Percentiles rank a stretch among this genome's conserved stretches.
Evolutionary conservation across 345 rosid genomes (phyloP).

Genomic region (Triadica sebifera): DNA sequence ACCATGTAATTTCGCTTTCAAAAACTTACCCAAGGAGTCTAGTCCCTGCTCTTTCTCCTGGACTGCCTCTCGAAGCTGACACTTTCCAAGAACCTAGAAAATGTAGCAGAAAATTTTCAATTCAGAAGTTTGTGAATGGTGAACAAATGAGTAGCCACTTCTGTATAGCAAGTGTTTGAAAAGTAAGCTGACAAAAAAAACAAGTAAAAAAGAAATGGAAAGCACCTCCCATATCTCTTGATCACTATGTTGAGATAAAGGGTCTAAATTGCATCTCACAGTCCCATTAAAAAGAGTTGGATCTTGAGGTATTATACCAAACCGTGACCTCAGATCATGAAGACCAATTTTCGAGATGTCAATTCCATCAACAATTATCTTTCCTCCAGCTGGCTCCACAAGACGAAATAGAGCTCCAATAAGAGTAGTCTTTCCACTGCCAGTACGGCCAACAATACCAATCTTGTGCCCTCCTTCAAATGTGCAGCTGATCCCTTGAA

Average conservation of each 20-base stretch:
- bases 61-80: slow-evolving; percentile 77
- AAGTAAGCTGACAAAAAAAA: neutral
- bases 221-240: slow-evolving; percentile 93
- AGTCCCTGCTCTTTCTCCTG: slow-evolving; percentile 72
- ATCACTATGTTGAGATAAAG: slow-evolving; percentile 66
- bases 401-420: slow-evolving; percentile 87
- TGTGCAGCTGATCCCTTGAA: slow-evolving; percentile 76
- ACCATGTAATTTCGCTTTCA: neutral
- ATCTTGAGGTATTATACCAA: slow-evolving; percentile 93
- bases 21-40: slow-evolving; percentile 62
- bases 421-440: slow-evolving; percentile 92
- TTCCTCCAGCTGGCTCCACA: slow-evolving; percentile 88
- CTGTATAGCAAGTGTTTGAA: neutral
- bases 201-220: neutral
- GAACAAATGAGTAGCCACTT: neutral
- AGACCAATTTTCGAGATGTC: slow-evolving; percentile 77
- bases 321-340: slow-evolving; percentile 81
- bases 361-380: slow-evolving; percentile 72
- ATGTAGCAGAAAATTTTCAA: neutral
- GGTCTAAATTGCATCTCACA: slow-evolving; percentile 89
- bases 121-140: neutral
- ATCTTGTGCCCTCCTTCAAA: slow-evolving; percentile 91
- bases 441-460: slow-evolving; percentile 92
- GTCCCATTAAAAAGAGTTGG: slow-evolving; percentile 92
- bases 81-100: slow-evolving; percentile 71